Evolutionary conservation across 257 asterid species (phyloP).

Genomic region (Eucommia ulmoides): DNA sequence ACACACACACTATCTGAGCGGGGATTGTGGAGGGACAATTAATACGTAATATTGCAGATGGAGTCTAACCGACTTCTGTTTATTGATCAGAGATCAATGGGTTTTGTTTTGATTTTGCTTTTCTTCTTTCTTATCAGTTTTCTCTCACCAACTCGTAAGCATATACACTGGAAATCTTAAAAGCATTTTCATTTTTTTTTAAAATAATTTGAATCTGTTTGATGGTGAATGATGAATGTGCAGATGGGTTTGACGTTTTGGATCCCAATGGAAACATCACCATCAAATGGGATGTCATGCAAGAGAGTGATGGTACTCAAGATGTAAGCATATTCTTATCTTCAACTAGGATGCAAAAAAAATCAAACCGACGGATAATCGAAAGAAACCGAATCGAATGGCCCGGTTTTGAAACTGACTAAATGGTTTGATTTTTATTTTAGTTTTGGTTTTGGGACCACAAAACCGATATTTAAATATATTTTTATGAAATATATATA

Average conservation of each 20-base stretch:
- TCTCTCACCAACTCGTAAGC: constrained; percentile 38
- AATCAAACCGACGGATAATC: no score
- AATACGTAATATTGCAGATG: no score
- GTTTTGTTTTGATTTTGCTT: constrained; percentile 13
- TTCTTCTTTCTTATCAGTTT: constrained; percentile 13
- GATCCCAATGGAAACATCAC: constrained; percentile 78
- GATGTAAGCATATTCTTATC: no score
- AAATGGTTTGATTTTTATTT: no score
- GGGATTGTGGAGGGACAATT: no score
- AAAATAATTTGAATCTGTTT: neutral
- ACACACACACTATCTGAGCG: no score
- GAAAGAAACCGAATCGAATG: no score
- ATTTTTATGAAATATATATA: no score
- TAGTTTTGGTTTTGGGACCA: no score
- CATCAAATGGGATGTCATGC: constrained; percentile 60
- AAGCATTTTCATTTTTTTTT: neutral
- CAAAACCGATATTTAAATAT: no score
- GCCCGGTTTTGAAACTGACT: no score
- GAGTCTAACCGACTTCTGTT: neutral
- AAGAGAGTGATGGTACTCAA: constrained; percentile 20
- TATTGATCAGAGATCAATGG: constrained; percentile 15
- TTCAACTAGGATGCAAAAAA: no score
- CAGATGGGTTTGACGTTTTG: constrained; percentile 76
- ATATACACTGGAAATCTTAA: neutral
- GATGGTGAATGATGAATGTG: constrained; percentile 45